Evolutionary conservation across 2,329 filamentous ascomycete species (phyloP).

Genomic region (Emmonsiellopsis sp.): DNA sequence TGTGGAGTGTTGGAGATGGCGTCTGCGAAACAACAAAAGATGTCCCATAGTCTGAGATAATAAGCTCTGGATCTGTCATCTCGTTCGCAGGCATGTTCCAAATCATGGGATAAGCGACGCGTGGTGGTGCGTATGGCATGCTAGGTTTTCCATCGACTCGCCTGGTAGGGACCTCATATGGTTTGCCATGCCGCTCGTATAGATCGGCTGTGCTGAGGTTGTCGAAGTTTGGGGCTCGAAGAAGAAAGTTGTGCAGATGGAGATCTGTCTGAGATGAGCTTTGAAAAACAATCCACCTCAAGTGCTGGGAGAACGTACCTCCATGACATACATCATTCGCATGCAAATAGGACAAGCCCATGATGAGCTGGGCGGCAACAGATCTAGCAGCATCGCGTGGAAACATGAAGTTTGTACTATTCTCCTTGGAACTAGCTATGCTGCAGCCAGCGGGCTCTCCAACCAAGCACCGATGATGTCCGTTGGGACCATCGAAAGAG

Average conservation of each 20-base stretch:
- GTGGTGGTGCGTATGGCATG: constrained; percentile 14
- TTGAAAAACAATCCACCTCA: not conserved
- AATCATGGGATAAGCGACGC: constrained; percentile 14
- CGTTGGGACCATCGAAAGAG: no score
- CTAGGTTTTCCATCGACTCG: constrained; percentile 15
- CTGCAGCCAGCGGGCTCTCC: constrained; percentile 10
- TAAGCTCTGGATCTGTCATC: constrained; percentile 13
- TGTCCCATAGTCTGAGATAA: constrained; percentile 18
- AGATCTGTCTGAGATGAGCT: constrained; percentile 12
- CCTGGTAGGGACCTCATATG: constrained; percentile 11
- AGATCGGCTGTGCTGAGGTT: constrained; percentile 12
- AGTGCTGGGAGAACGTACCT: constrained; percentile 6
- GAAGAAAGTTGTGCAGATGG: constrained; percentile 14
- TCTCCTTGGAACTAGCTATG: not conserved
- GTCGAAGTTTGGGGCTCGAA: constrained; percentile 12
- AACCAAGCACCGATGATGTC: constrained; percentile 6
- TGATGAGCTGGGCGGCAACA: not conserved
- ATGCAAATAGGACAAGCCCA: constrained; percentile 12
- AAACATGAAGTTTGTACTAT: constrained; percentile 4
- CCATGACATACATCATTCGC: constrained; percentile 11
- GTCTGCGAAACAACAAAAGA: constrained; percentile 15
- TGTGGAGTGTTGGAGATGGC: constrained; percentile 14
- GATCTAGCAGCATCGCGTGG: no score
- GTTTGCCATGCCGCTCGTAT: constrained; percentile 15
- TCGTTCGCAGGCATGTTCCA: constrained; percentile 15